Percentiles rank a stretch among this genome's conserved stretches.
Conservation (phyloP, 345 rosid species). For the Brassica carinata region DNA sequence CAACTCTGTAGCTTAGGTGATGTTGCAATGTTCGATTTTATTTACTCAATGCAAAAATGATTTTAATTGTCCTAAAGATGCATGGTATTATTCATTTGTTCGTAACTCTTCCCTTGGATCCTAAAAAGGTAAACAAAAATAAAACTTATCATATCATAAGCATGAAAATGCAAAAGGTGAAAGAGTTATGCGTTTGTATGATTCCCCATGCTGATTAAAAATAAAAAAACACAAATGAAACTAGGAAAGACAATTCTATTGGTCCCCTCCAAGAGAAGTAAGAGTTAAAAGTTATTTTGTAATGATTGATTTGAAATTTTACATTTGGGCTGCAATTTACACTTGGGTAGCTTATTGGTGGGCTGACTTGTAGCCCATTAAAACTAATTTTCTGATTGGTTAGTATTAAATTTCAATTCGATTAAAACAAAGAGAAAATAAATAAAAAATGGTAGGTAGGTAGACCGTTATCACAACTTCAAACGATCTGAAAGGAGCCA, state of each 20-base stretch:
- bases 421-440: no score
- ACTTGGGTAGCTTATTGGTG: not conserved
- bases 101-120: slow-evolving; percentile 18
- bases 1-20: not conserved
- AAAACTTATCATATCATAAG: slow-evolving; percentile 32
- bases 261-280: slow-evolving; percentile 26
- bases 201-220: slow-evolving; percentile 17
- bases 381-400: not conserved
- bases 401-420: not conserved
- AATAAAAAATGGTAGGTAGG: not conserved
- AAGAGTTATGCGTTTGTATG: slow-evolving; percentile 28
- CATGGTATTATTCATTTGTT: not conserved
- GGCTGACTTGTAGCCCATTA: not conserved
- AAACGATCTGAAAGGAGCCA: not conserved
- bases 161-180: slow-evolving; percentile 23
- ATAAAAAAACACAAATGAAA: not conserved
- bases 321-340: not conserved
- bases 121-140: slow-evolving; percentile 4
- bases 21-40: not conserved
- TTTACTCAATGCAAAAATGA: not conserved
- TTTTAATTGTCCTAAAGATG: not conserved
- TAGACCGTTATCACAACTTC: slow-evolving; percentile 10
- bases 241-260: slow-evolving; percentile 1
- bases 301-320: not conserved
- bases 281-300: slow-evolving; percentile 1